Base-by-base conservation (phyloP, 176 grass and related monocot genomes). In the Oryza glumipatula region DNA sequence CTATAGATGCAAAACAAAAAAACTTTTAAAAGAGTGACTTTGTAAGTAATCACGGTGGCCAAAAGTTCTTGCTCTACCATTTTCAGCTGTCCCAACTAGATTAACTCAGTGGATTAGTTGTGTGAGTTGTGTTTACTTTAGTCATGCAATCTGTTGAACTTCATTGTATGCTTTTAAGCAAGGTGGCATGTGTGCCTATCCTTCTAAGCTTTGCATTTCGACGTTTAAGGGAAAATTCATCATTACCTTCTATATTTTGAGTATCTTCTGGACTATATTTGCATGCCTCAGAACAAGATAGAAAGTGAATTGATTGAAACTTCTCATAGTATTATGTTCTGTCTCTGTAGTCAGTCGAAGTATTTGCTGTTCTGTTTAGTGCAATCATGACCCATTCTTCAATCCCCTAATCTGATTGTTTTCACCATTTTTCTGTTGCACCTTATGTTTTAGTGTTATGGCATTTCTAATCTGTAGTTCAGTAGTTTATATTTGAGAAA, bases 151-250 rank as follows among this genome's bases (percentile, higher is more conserved):
- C 19, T 35, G 46, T 14, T 82, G 24, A n/a, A 61, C 47, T 70
- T 76, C 64, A 69, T 61, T 61, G 1, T 70, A 38, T 58, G 24
- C 35, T 76, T 76, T 66, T 46, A 24, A 48, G 47, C 65, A 64
- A 61, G 21, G n/a, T 24, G 63, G 4, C 8, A 15, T 16, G 21
- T 23, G 69, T 21, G 4, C 22, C 78, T 88, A 72, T n/a, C 51
- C n/a, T 48, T 24, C 35, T 65, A 73, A 51, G 73, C 10, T 82
- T 60, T 43, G 32, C 52, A 68, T 85, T n/a, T 77, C 47, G 28
- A 72, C 12, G 22, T 7, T 65, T 24, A 47, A 74, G 33, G 9
- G 63, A 75, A 38, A 76, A 28, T 9, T 74, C 17, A 70, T 11
- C 71, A 39, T 36, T 68, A 44, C 17, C 65, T 68, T 16, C 63